Percentiles rank a stretch among this genome's conserved stretches.
These are phyloP conservation scores for Phytophthora crassamura DNA, from an alignment of 352 stramenopile species.

Conservation along the genomic window DNA sequence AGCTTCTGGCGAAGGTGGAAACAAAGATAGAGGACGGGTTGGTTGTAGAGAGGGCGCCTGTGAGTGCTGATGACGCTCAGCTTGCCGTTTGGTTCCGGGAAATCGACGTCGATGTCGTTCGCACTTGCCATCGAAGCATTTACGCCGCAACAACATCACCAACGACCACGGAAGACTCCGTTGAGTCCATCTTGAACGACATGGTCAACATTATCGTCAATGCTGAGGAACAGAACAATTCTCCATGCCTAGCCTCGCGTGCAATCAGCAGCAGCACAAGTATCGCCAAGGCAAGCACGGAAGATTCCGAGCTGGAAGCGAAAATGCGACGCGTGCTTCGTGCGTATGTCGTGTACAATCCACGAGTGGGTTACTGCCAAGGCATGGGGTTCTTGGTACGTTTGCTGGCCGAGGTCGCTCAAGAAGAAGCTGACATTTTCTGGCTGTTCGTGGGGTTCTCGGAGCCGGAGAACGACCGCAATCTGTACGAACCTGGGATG, in stretches of 20 bases:
- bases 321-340: slow-evolving; percentile 81
- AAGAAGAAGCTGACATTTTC: slow-evolving; percentile 80
- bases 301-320: slow-evolving; percentile 48
- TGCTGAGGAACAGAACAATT: slow-evolving; percentile 3
- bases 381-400: slow-evolving; percentile 89
- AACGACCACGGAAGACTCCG: slow-evolving; percentile 19
- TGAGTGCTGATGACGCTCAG: slow-evolving; percentile 57
- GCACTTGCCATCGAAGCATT: slow-evolving; percentile 71
- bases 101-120: slow-evolving; percentile 84
- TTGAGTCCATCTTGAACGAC: slow-evolving; percentile 25
- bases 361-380: slow-evolving; percentile 85
- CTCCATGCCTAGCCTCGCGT: not conserved
- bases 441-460: slow-evolving; percentile 85
- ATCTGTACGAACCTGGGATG: slow-evolving; percentile 83
- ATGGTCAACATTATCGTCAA: slow-evolving; percentile 29
- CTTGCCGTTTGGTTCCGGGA: slow-evolving; percentile 76
- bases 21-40: slow-evolving; percentile 38
- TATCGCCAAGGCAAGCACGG: not conserved
- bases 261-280: not conserved
- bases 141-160: slow-evolving; percentile 30
- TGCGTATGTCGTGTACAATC: slow-evolving; percentile 85
- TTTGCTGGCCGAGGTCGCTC: slow-evolving; percentile 68
- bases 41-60: slow-evolving; percentile 21
- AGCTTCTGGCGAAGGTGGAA: slow-evolving; percentile 66
- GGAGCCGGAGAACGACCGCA: slow-evolving; percentile 73